These are phyloP conservation scores for Ambrosiella beaveri DNA, from an alignment of 2,329 filamentous ascomycete species.

Conservation along the genomic window DNA sequence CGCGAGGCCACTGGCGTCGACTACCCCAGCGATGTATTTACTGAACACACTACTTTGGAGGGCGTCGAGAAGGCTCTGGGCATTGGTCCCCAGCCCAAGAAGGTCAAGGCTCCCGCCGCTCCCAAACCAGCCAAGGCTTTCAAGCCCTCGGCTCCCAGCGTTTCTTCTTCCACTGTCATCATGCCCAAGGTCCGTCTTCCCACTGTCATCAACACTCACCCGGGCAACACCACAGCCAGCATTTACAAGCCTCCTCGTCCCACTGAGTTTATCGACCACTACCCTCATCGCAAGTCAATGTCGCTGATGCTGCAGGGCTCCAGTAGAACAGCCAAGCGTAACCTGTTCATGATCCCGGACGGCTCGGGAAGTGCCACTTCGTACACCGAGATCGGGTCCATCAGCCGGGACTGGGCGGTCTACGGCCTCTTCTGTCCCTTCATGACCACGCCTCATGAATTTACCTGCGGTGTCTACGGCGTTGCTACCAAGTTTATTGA, in stretches of 20 bases:
- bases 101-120: slow-evolving; percentile 18
- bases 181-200: slow-evolving; percentile 14
- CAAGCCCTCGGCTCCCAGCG: background rate
- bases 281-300: slow-evolving; percentile 33
- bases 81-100: slow-evolving; percentile 26
- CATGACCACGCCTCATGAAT: slow-evolving; percentile 42
- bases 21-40: slow-evolving; percentile 43
- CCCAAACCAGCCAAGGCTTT: slow-evolving; percentile 16
- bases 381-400: slow-evolving; percentile 27
- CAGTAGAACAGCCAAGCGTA: slow-evolving; percentile 28
- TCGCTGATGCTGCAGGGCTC: slow-evolving; percentile 33
- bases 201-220: slow-evolving; percentile 17
- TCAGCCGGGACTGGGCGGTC: slow-evolving; percentile 30
- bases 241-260: slow-evolving; percentile 28
- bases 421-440: slow-evolving; percentile 44
- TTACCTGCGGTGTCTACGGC: slow-evolving; percentile 37
- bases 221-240: slow-evolving; percentile 27
- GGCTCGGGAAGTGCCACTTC: slow-evolving; percentile 47
- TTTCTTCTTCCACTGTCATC: slow-evolving; percentile 12
- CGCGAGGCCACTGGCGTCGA: slow-evolving; percentile 35
- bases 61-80: slow-evolving; percentile 49
- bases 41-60: slow-evolving; percentile 43
- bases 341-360: slow-evolving; percentile 38
- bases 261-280: slow-evolving; percentile 24
- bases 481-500: slow-evolving; percentile 33